phyloP scores from a whole-genome alignment of 2,329 filamentous ascomycete genomes.

The Coniochaeta hoffmannii region DNA sequence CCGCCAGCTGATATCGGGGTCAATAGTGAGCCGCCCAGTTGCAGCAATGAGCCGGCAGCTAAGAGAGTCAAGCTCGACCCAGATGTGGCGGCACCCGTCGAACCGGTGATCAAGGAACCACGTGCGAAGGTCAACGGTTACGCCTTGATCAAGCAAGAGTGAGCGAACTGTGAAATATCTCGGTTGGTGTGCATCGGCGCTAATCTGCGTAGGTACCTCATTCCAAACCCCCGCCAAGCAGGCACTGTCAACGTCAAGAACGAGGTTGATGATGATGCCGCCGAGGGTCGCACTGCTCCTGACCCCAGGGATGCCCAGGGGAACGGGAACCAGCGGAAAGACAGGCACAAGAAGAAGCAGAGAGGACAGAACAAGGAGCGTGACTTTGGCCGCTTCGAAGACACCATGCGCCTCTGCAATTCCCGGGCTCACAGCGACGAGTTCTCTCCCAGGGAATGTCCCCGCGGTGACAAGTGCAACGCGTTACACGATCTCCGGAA shows the following conservation, averaged over 20 bases:
- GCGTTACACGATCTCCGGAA: constrained; percentile 76
- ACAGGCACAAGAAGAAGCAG: constrained; percentile 44
- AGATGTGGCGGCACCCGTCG: constrained; percentile 6
- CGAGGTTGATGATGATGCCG: constrained; percentile 38
- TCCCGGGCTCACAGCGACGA: constrained; percentile 65
- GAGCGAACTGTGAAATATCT: constrained; percentile 22
- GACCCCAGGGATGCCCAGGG: constrained; percentile 15
- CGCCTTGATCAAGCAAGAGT: constrained; percentile 69
- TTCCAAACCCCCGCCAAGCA: constrained; percentile 24
- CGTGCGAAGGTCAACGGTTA: constrained; percentile 42
- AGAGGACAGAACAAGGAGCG: constrained; percentile 78
- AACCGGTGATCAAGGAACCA: constrained; percentile 9
- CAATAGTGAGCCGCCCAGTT: constrained; percentile 10
- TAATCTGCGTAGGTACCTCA: constrained; percentile 30
- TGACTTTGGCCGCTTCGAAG: constrained; percentile 71
- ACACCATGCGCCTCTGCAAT: constrained; percentile 70
- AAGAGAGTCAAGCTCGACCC: constrained; percentile 53
- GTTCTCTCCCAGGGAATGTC: constrained; percentile 73
- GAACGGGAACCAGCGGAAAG: constrained; percentile 21
- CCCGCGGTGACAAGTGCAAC: constrained; percentile 73
- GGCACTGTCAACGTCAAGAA: constrained; percentile 12
- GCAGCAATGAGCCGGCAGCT: constrained; percentile 23
- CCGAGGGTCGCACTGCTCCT: constrained; percentile 31
- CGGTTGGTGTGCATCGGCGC: neutral
- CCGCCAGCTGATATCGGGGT: constrained; percentile 5